Percentiles rank a stretch among this genome's conserved stretches.
phyloP scores from a whole-genome alignment of 2,329 filamentous ascomycete species.

The Hypoxylon sp. region DNA sequence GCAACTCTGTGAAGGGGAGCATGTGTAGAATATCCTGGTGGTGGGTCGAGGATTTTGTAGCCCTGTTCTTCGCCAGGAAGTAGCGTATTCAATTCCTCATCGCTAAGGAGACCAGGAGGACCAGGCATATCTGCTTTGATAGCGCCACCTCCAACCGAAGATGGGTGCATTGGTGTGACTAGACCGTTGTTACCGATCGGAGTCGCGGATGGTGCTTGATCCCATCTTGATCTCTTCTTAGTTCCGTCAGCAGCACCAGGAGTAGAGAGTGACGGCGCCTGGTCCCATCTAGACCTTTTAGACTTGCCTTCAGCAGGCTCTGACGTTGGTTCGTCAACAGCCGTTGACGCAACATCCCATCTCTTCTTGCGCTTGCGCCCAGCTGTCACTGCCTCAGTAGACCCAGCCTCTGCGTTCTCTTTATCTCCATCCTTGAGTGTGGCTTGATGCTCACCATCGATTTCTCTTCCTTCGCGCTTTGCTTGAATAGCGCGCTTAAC shows the following conservation, averaged over 20 bases:
- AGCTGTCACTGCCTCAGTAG: constrained; percentile 73
- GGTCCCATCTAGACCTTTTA: constrained; percentile 91
- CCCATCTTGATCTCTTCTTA: constrained; percentile 90
- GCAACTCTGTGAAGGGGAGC: constrained; percentile 82
- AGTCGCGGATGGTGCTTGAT: constrained; percentile 87
- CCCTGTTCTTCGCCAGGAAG: constrained; percentile 90
- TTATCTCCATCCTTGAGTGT: constrained; percentile 82
- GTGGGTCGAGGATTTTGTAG: constrained; percentile 91
- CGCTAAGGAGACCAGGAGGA: constrained; percentile 86
- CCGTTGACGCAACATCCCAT: constrained; percentile 84
- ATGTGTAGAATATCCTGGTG: constrained; percentile 89
- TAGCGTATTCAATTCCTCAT: constrained; percentile 94
- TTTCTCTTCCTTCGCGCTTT: constrained; percentile 72
- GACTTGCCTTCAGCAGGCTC: constrained; percentile 71
- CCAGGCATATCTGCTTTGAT: constrained; percentile 82
- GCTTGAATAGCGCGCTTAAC: constrained; percentile 85
- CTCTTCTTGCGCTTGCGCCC: constrained; percentile 91
- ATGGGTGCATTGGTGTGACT: constrained; percentile 82
- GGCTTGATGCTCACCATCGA: constrained; percentile 75
- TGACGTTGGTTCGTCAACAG: constrained; percentile 65
- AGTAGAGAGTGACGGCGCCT: constrained; percentile 73
- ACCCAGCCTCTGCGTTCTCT: constrained; percentile 79
- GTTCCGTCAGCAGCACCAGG: constrained; percentile 70
- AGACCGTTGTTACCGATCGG: constrained; percentile 81
- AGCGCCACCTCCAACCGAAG: constrained; percentile 68